Evolutionary conservation across 1,139 yeast genomes (phyloP).

Genomic region (Tardiomyces depauwii): DNA sequence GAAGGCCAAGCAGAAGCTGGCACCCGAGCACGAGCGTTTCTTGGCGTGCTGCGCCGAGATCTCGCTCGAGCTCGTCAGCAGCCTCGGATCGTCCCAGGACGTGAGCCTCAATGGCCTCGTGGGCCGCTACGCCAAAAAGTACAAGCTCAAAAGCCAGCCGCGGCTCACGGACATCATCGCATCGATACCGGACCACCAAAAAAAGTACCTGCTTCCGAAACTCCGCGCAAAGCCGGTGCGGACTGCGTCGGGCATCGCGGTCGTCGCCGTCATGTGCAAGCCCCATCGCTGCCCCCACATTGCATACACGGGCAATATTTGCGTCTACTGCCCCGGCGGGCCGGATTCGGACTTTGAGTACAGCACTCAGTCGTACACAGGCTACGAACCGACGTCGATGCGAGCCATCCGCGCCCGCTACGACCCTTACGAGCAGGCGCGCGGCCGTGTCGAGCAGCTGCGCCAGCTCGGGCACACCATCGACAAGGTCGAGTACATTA

Average conservation of each 20-base stretch:
- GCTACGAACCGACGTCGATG: constrained; percentile 98
- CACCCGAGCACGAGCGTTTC: constrained; percentile 77
- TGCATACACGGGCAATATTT: constrained; percentile 96
- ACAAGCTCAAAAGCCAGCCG: constrained; percentile 87
- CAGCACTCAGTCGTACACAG: constrained; percentile 95
- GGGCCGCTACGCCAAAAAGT: constrained; percentile 76
- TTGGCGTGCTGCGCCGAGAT: constrained; percentile 90
- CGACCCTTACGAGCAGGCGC: constrained; percentile 97
- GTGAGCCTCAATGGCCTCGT: constrained; percentile 86
- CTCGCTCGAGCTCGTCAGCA: constrained; percentile 74
- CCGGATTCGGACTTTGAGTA: constrained; percentile 98
- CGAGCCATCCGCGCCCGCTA: constrained; percentile 95
- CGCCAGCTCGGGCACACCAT: constrained; percentile 93
- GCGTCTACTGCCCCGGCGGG: constrained; percentile 99
- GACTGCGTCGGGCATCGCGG: constrained; percentile 96
- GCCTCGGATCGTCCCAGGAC: constrained; percentile 64
- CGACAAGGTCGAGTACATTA: constrained; percentile 93
- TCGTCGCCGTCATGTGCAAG: constrained; percentile 98
- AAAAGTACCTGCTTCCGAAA: constrained; percentile 82
- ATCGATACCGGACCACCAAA: constrained; percentile 93
- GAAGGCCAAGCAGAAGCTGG: constrained; percentile 19
- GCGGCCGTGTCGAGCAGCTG: constrained; percentile 94
- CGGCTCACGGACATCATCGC: constrained; percentile 88
- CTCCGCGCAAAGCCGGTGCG: constrained; percentile 96
- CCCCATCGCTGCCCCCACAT: constrained; percentile 99